Percentiles rank a stretch among this genome's conserved stretches.
Conservation (phyloP, 78 protist genomes). For the Tieghemostelium lacteum region DNA sequence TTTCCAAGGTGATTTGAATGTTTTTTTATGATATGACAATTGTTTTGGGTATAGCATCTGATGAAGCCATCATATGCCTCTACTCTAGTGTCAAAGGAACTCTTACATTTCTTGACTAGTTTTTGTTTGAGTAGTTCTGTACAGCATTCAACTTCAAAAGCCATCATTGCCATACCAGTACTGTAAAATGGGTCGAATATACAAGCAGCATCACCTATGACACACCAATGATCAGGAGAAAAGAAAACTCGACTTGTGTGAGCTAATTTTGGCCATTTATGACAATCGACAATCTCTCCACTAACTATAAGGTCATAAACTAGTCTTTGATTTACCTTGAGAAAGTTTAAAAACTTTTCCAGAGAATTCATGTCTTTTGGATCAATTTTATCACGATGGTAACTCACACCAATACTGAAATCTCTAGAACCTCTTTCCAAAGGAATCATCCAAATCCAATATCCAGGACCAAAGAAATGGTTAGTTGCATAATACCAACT, state of each 20-base stretch:
- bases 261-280: conserved; percentile 41
- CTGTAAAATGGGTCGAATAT: conserved; percentile 36
- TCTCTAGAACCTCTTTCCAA: conserved; percentile 16
- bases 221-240: conserved; percentile 24
- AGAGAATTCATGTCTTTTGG: conserved; percentile 29
- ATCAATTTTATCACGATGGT: conserved; percentile 13
- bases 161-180: conserved; percentile 40
- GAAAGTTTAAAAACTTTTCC: conserved; percentile 5
- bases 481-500: conserved; percentile 28
- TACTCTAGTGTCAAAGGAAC: background rate
- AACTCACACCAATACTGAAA: conserved; percentile 19
- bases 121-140: background rate
- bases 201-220: conserved; percentile 34
- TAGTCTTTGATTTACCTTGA: conserved; percentile 15
- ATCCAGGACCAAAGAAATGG: conserved; percentile 37
- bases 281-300: conserved; percentile 47
- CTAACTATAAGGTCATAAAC: conserved; percentile 12
- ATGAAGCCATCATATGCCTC: conserved; percentile 11
- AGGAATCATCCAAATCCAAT: conserved; percentile 58
- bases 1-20: conserved; percentile 27
- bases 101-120: background rate
- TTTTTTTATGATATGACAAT: conserved; percentile 12
- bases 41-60: conserved; percentile 1
- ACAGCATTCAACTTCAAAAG: conserved; percentile 8
- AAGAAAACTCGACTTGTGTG: conserved; percentile 5